Evolutionary conservation across 75 land plant species (phyloP), one percentile per base, ranked within the genome.

Genomic region (Sequoia sempervirens): DNA sequence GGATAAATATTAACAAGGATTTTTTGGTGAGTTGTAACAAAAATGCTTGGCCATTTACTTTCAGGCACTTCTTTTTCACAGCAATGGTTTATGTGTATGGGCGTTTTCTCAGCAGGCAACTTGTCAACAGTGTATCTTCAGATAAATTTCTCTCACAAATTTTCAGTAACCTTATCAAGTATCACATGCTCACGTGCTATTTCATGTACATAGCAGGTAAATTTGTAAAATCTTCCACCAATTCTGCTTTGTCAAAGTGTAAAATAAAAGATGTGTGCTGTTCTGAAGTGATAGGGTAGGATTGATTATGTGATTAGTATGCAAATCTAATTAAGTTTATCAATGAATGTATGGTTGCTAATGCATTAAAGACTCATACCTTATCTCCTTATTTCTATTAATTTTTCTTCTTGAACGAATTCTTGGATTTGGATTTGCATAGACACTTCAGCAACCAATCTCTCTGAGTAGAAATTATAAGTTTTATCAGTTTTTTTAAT

Each of bases 11-110:
- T 50, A 34, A 32, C 20, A 28, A 85, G 28, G 83, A 61, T 73
- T 36, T 34, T 83, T 32, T 23, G 11, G 41, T 61, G 83, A 72
- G 54, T 37, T 81, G 17, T 11, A 32, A 80, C 38, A 41, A 75
- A 40, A 61, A 26, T 54, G 81, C 52, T 80, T 73, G 5, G 30
- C 23, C 75, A 30, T 69, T 69, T 83, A 15, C 81, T 84, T 82
- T 75, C 92, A 96, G 99, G 99, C 93, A 93, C 82, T 97, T 97
- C 56, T 97, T 97, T 91, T 92, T 97, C 90, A 95, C 99, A 11
- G 97, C 99, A 56, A 92, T 97, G 97, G 79, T 97, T 4, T 97
- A 93, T 88, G 95, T 94, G 6, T 97, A 97, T 89, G 99, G 99
- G 13, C 94, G 96, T 7, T 92, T 97, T 86, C 88, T 97, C 75